Percentiles rank a stretch among this genome's conserved stretches.
Evolutionary conservation across 2,329 filamentous ascomycete species (phyloP).

Genomic region (Bipolaris gigantea): DNA sequence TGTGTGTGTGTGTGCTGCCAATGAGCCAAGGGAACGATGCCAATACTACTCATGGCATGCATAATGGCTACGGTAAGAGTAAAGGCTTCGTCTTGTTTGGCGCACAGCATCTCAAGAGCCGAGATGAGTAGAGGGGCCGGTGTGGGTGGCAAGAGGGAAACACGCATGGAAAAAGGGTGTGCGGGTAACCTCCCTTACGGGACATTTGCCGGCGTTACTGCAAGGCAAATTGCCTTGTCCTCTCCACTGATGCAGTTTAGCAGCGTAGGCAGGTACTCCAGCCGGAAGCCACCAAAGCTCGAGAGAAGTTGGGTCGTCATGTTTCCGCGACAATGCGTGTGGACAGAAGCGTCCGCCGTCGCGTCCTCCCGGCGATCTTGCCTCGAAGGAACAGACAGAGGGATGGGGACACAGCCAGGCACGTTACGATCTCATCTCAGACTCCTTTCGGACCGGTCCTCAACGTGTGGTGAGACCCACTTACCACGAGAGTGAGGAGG

Average conservation of each 20-base stretch:
- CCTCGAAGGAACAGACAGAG: constrained; percentile 5
- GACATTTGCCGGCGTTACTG: constrained; percentile 8
- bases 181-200: constrained; percentile 2
- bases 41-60: constrained; percentile 8
- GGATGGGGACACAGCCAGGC: constrained; percentile 19
- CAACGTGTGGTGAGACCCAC: constrained; percentile 9
- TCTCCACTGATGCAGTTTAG: neutral
- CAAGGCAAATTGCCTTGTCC: neutral
- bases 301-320: constrained; percentile 3
- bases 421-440: constrained; percentile 16
- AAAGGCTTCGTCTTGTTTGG: neutral
- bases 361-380: constrained; percentile 26
- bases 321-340: constrained; percentile 2
- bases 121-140: constrained; percentile 12
- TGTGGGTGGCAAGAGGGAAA: constrained; percentile 11
- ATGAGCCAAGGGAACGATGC: constrained; percentile 1
- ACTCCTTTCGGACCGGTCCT: constrained; percentile 19
- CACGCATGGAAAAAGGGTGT: neutral
- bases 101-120: constrained; percentile 10
- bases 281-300: neutral
- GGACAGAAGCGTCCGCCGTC: constrained; percentile 22
- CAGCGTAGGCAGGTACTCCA: neutral
- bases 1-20: neutral
- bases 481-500: constrained; percentile 2
- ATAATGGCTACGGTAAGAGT: constrained; percentile 8